phyloP scores from a whole-genome alignment of 441 rosid genomes.

The Populus hybrid region DNA sequence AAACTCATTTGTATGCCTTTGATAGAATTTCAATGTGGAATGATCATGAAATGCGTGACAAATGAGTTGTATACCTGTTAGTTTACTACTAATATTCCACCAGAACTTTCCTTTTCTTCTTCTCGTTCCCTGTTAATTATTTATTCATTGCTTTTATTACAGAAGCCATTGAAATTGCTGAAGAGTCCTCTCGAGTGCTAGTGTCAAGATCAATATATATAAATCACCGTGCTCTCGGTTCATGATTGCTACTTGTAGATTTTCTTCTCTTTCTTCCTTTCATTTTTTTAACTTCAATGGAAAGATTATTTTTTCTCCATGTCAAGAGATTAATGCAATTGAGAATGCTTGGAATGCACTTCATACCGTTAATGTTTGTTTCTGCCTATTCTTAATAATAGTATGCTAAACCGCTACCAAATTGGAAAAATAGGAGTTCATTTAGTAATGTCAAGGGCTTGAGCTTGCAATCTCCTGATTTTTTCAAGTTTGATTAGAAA shows the following conservation, averaged over 20 bases:
- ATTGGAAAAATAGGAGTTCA: no score
- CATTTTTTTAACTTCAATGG: not conserved
- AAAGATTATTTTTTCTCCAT: not conserved
- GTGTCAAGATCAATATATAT: slow-evolving; percentile 23
- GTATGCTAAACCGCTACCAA: no score
- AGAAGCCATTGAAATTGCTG: slow-evolving; percentile 19
- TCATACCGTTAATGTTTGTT: not conserved
- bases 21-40: slow-evolving; percentile 25
- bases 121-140: not conserved
- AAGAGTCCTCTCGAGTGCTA: not conserved
- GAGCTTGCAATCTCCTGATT: no score
- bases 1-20: slow-evolving; percentile 19
- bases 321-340: not conserved
- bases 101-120: not conserved
- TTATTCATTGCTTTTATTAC: not conserved
- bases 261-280: not conserved
- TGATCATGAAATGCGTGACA: slow-evolving; percentile 30
- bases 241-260: slow-evolving; percentile 25
- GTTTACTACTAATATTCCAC: not conserved
- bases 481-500: not conserved
- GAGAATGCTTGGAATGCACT: not conserved
- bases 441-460: no score
- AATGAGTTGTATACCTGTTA: slow-evolving; percentile 11
- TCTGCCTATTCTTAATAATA: no score
- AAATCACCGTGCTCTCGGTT: slow-evolving; percentile 9